Evolutionary conservation across 1,284 basidiomycete genomes (phyloP), one percentile per base, ranked within the genome.

Genomic region (Rhodotorula sp.): DNA sequence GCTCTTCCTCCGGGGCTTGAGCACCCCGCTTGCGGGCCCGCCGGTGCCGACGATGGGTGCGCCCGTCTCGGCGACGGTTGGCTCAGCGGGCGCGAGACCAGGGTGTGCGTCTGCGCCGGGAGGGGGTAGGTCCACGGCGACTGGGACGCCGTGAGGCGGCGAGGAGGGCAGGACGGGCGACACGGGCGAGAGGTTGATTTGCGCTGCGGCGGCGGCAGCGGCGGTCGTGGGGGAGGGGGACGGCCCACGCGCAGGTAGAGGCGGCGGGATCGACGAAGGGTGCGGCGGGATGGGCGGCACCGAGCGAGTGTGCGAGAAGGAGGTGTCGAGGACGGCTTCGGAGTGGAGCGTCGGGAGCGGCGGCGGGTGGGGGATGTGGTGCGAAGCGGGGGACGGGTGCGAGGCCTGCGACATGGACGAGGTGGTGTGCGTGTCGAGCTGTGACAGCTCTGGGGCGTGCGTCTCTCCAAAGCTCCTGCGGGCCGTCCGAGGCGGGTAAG

Each of bases 61-160:
- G 15, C 78, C 78, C 37, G 78, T 78, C 63, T 78, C 78, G 1
- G 78, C 78, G 25, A 78, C 73, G 37, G 78, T 78, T 1, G 78
- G 78, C 27, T 72, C 60, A 19, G 66, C 58, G 17, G 72, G 61
- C 3, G 67, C 62, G 10, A 56, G 48, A 8, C 55, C 64, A 1
- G n/a, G 22, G 53, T 29, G 17, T 12, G 53, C 27, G 48, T 62
- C 59, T 58, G 32, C 63, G 22, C 51, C 53, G 34, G 67, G 48
- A 34, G 66, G 61, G 27, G 70, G 32, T 37, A 66, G 54, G 44
- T 48, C 32, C 34, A 48, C 46, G 34, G 48, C 12, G 48, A 36
- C 21, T 66, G 64, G 41, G 58, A 53, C 29, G 54, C 39, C 25
- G 39, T 9, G 37, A 12, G 58, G 50, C 0, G 66, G 41, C 27